These are phyloP conservation scores for Meyerozyma smithsonii DNA, from an alignment of 1,139 yeast genomes.

Conservation along the genomic window DNA sequence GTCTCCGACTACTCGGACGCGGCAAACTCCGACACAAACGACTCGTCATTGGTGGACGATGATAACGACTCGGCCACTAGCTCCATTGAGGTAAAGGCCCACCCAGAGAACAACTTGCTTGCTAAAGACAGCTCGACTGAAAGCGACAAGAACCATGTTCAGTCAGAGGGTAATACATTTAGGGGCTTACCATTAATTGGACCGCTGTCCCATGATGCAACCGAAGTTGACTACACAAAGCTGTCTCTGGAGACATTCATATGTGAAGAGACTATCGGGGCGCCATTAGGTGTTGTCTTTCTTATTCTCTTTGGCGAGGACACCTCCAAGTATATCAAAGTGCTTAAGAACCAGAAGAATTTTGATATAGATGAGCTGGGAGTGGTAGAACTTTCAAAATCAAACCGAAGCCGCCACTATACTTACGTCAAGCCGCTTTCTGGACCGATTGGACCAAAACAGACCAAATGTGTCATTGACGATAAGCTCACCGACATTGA, in stretches of 20 bases:
- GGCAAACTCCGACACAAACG: constrained; percentile 6
- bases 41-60: not conserved
- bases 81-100: not conserved
- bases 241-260: constrained; percentile 60
- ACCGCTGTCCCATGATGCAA: constrained; percentile 35
- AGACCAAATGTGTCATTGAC: constrained; percentile 74
- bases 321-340: constrained; percentile 47
- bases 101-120: constrained; percentile 1
- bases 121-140: not conserved
- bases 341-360: constrained; percentile 68
- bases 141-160: constrained; percentile 4
- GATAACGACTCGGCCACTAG: not conserved
- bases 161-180: constrained; percentile 13
- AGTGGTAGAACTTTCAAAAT: constrained; percentile 36
- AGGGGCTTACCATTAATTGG: constrained; percentile 37
- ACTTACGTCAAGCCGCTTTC: constrained; percentile 74
- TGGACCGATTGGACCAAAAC: constrained; percentile 91
- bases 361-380: constrained; percentile 51
- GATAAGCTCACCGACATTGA: constrained; percentile 69
- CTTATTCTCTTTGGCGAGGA: constrained; percentile 72
- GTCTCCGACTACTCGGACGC: constrained; percentile 18
- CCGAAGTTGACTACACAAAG: constrained; percentile 40
- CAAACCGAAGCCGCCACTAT: constrained; percentile 49
- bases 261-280: constrained; percentile 55
- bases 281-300: constrained; percentile 80